phyloP scores from a whole-genome alignment of 2,329 filamentous ascomycete genomes.

The Pseudohalonectria lignicola region DNA sequence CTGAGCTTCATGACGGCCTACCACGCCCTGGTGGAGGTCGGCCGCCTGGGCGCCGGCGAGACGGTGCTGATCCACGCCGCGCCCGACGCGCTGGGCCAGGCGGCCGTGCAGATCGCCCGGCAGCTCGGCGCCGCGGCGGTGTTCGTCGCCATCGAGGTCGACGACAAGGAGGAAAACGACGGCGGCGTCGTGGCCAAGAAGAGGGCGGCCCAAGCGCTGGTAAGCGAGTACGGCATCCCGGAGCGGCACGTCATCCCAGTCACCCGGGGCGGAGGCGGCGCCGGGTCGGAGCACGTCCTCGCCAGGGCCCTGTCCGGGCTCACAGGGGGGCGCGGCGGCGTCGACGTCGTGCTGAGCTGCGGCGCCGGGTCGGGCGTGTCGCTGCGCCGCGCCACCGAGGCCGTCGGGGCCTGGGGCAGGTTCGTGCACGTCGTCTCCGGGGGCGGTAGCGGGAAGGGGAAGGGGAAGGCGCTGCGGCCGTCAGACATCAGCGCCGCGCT shows the following conservation, averaged over 20 bases:
- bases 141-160: slow-evolving; percentile 23
- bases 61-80: slow-evolving; percentile 31
- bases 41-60: slow-evolving; percentile 11
- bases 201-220: slow-evolving; percentile 19
- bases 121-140: slow-evolving; percentile 25
- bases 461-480: background rate
- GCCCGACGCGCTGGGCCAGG: slow-evolving; percentile 29
- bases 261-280: slow-evolving; percentile 17
- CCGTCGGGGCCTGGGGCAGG: slow-evolving; percentile 1
- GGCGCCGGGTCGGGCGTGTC: background rate
- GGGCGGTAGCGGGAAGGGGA: background rate
- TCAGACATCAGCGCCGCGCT: background rate
- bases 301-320: too few relatives aligned
- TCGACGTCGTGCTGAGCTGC: slow-evolving; percentile 3
- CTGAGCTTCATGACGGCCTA: slow-evolving; percentile 18
- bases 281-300: too few relatives aligned
- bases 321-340: background rate
- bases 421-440: slow-evolving; percentile 3
- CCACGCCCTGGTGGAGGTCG: slow-evolving; percentile 10
- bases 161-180: slow-evolving; percentile 21
- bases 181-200: too few relatives aligned
- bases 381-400: background rate
- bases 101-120: slow-evolving; percentile 28
- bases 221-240: slow-evolving; percentile 18
- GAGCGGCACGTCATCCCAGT: slow-evolving; percentile 19